These are phyloP conservation scores for Kuraishia capsulata DNA, from an alignment of 805 yeast genomes.

Conservation along the genomic window DNA sequence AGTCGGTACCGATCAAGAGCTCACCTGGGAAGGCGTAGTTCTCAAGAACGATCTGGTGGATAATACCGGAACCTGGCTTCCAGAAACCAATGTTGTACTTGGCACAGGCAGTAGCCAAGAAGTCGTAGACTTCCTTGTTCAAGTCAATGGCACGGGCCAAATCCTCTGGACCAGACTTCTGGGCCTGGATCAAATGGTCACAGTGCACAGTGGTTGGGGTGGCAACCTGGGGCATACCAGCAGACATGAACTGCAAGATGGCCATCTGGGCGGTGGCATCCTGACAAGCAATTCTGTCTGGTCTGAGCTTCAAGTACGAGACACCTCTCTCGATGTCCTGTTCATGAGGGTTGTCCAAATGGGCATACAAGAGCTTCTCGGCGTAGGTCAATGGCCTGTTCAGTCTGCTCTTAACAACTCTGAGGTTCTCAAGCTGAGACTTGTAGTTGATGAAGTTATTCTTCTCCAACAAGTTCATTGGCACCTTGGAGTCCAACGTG, in stretches of 20 bases:
- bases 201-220: constrained; percentile 97
- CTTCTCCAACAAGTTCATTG: constrained; percentile 54
- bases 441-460: constrained; percentile 87
- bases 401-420: constrained; percentile 66
- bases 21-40: constrained; percentile 98
- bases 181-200: constrained; percentile 96
- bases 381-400: constrained; percentile 84
- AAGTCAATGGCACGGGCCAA: constrained; percentile 71
- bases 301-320: constrained; percentile 84
- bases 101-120: constrained; percentile 85
- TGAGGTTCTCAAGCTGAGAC: constrained; percentile 79
- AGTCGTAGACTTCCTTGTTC: constrained; percentile 93
- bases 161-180: constrained; percentile 83
- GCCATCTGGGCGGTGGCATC: constrained; percentile 99
- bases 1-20: constrained; percentile 92
- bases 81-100: constrained; percentile 97
- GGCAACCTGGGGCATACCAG: constrained; percentile 77
- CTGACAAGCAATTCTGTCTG: constrained; percentile 99
- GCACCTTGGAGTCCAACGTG: constrained; percentile 46
- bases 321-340: constrained; percentile 68
- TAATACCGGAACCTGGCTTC: constrained; percentile 99
- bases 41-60: constrained; percentile 93
- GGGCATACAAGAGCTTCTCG: constrained; percentile 91
- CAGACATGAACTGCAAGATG: constrained; percentile 95
- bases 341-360: constrained; percentile 82